phyloP scores from a whole-genome alignment of 2,329 filamentous ascomycete species.

The Leptographium radiaticola region DNA sequence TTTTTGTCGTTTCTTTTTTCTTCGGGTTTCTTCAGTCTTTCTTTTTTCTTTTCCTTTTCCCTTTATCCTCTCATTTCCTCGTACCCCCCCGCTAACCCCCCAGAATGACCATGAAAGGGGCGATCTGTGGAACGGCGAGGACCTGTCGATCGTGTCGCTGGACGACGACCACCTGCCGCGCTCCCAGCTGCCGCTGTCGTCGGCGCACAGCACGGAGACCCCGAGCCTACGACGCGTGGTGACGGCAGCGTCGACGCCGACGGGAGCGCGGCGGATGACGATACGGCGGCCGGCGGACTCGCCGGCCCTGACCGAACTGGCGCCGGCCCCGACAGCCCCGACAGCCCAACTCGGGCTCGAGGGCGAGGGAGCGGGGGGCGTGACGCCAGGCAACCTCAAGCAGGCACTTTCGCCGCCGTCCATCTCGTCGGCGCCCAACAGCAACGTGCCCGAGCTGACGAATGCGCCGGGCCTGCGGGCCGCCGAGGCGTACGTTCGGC shows the following conservation, averaged over 20 bases:
- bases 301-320: background rate
- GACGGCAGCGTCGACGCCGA: conserved; percentile 13
- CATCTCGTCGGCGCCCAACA: conserved; percentile 44
- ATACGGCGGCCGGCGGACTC: conserved; percentile 23
- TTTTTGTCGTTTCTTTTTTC: background rate
- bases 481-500: conserved; percentile 84
- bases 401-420: conserved; percentile 55
- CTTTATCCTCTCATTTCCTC: background rate
- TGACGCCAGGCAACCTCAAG: conserved; percentile 67
- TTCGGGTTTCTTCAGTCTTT: too few species aligned
- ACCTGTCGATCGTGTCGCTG: conserved; percentile 75
- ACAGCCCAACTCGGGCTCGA: conserved; percentile 8
- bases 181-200: conserved; percentile 33
- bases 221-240: conserved; percentile 27
- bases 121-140: conserved; percentile 96
- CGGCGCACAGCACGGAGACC: conserved; percentile 19
- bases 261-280: conserved; percentile 16
- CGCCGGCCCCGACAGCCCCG: conserved; percentile 16
- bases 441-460: conserved; percentile 32
- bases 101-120: conserved; percentile 80
- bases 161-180: conserved; percentile 59
- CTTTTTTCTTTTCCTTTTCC: background rate
- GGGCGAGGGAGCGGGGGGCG: conserved; percentile 28
- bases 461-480: conserved; percentile 66
- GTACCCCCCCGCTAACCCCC: background rate